Evolutionary conservation across 1,139 yeast genomes (phyloP).

Genomic region (Tardiomyces depauwii): DNA sequence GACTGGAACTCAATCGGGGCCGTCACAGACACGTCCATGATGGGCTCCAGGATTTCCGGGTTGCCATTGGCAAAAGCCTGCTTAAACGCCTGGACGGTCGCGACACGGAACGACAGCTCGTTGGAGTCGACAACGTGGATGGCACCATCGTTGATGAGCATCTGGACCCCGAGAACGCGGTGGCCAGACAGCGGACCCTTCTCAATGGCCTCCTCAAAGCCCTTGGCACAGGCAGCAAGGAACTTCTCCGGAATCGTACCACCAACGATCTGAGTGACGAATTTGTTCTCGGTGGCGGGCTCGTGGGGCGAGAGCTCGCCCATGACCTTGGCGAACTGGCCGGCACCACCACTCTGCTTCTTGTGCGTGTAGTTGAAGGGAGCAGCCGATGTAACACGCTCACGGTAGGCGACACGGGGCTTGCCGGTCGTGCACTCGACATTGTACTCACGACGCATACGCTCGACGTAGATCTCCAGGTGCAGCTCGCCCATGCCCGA

Average conservation of each 20-base stretch:
- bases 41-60: slow-evolving; percentile 91
- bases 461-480: slow-evolving; percentile 91
- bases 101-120: slow-evolving; percentile 89
- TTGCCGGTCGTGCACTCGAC: slow-evolving; percentile 93
- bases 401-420: slow-evolving; percentile 98
- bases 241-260: slow-evolving; percentile 96
- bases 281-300: slow-evolving; percentile 41
- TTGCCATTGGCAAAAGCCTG: slow-evolving; percentile 77
- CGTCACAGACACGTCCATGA: slow-evolving; percentile 85
- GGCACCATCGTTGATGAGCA: slow-evolving; percentile 95
- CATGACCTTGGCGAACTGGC: slow-evolving; percentile 95
- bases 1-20: slow-evolving; percentile 98
- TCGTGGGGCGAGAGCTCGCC: slow-evolving; percentile 64
- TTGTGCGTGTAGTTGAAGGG: slow-evolving; percentile 92
- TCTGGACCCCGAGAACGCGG: slow-evolving; percentile 80
- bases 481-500: slow-evolving; percentile 99
- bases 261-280: slow-evolving; percentile 84
- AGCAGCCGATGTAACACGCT: slow-evolving; percentile 64
- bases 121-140: slow-evolving; percentile 96
- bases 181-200: slow-evolving; percentile 97
- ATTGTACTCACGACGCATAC: slow-evolving; percentile 95
- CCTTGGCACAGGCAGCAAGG: slow-evolving; percentile 88
- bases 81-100: slow-evolving; percentile 84
- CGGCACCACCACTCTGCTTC: slow-evolving; percentile 99
- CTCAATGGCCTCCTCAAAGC: slow-evolving; percentile 89